These are phyloP conservation scores for Aquilaria yunnanensis DNA, from an alignment of 345 rosid species.

Conservation along the genomic window DNA sequence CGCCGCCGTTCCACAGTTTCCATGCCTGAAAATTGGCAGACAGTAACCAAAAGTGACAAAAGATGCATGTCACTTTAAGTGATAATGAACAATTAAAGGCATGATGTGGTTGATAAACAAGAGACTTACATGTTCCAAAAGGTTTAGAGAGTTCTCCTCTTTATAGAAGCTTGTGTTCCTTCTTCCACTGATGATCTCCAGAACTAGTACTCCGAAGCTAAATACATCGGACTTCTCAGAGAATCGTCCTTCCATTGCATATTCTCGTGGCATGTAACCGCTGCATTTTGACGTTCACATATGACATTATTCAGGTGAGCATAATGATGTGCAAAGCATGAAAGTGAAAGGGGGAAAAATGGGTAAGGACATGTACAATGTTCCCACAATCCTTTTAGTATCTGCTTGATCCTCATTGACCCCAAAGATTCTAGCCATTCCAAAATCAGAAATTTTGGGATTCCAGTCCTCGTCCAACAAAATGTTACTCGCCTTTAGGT, in stretches of 20 bases:
- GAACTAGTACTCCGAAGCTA: conserved; percentile 35
- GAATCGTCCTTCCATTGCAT: conserved; percentile 33
- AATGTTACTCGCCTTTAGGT: conserved; percentile 26
- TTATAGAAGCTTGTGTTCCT: conserved; percentile 21
- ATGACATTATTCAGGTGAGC: neutral
- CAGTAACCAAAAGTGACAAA: too few relatives aligned
- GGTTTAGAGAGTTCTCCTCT: conserved; percentile 16
- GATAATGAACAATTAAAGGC: too few relatives aligned
- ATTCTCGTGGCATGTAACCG: conserved; percentile 42
- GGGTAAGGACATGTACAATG: conserved; percentile 3
- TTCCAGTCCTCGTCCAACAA: conserved; percentile 21
- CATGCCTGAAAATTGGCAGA: conserved; percentile 14
- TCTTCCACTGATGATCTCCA: conserved; percentile 35
- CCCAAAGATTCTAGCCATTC: conserved; percentile 29
- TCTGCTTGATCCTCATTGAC: conserved; percentile 17
- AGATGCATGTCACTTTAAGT: neutral
- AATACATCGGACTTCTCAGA: conserved; percentile 41
- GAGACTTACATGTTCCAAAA: conserved; percentile 24
- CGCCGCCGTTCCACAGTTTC: conserved; percentile 16
- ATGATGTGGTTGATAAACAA: neutral
- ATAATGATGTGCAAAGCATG: neutral
- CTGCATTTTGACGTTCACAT: conserved; percentile 12
- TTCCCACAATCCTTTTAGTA: conserved; percentile 22
- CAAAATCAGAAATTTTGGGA: conserved; percentile 31
- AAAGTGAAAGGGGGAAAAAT: neutral